These are phyloP conservation scores for Cerrena zonata DNA, from an alignment of 1,284 basidiomycete species.

Conservation along the genomic window DNA sequence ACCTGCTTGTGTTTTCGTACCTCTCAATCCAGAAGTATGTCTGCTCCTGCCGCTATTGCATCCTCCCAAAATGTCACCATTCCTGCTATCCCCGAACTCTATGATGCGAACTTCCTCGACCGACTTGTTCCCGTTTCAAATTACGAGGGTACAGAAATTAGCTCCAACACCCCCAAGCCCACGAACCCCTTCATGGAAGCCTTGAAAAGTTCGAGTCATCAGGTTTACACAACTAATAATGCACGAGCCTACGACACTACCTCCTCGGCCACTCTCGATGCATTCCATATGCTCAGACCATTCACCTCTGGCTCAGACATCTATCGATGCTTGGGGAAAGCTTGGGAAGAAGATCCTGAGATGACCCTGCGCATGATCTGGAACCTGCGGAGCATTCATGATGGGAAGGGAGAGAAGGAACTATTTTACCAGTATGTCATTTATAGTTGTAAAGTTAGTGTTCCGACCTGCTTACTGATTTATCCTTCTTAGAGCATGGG, in stretches of 20 bases:
- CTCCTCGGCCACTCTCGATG: conserved; percentile 43
- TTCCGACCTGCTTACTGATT: neutral
- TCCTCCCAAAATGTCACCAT: conserved; percentile 33
- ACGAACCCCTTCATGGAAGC: conserved; percentile 49
- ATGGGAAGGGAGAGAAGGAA: conserved; percentile 52
- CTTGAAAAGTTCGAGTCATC: conserved; percentile 35
- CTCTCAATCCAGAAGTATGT: conserved; percentile 10
- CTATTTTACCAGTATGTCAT: conserved; percentile 44
- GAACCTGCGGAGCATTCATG: conserved; percentile 56
- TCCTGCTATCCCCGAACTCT: conserved; percentile 47
- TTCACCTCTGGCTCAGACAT: conserved; percentile 23
- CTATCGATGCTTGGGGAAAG: conserved; percentile 31
- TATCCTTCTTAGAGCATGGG: conserved; percentile 39
- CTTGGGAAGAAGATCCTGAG: conserved; percentile 49
- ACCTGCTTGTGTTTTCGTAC: neutral
- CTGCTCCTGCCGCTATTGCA: conserved; percentile 10
- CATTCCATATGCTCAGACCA: conserved; percentile 38
- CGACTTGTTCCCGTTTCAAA: conserved; percentile 35
- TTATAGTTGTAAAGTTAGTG: conserved; percentile 3
- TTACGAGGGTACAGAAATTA: neutral
- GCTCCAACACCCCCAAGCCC: neutral
- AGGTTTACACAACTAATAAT: conserved; percentile 40
- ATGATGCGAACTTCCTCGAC: conserved; percentile 46
- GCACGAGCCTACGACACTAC: conserved; percentile 46
- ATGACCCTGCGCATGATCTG: conserved; percentile 56